Evolutionary conservation across 352 stramenopile genomes (phyloP).

Genomic region (Pythium monospermum): DNA sequence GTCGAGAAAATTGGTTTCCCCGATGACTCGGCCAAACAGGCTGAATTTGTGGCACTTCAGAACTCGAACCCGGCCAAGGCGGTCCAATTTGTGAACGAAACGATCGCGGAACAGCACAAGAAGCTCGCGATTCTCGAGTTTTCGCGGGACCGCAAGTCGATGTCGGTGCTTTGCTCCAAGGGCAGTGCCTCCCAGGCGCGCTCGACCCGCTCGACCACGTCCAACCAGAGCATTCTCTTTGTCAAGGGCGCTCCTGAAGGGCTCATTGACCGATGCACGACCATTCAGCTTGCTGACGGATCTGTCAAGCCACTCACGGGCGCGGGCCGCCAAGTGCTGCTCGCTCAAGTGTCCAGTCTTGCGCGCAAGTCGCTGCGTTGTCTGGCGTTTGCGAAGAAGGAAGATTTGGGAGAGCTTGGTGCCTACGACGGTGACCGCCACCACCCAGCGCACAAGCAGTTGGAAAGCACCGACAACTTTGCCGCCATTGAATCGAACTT

Average conservation of each 20-base stretch:
- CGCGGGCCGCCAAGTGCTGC: conserved; percentile 80
- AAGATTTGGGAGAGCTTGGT: conserved; percentile 80
- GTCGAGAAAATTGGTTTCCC: conserved; percentile 93
- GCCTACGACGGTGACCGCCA: conserved; percentile 82
- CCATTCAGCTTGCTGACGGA: conserved; percentile 91
- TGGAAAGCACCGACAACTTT: conserved; percentile 87
- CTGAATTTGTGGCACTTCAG: conserved; percentile 51
- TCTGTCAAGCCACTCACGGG: conserved; percentile 90
- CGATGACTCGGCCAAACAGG: conserved; percentile 54
- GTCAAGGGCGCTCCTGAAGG: conserved; percentile 98
- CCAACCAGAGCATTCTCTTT: conserved; percentile 91
- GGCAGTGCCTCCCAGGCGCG: conserved; percentile 24
- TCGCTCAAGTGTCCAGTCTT: conserved; percentile 89
- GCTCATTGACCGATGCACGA: conserved; percentile 94
- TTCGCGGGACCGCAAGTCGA: conserved; percentile 96
- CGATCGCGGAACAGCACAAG: conserved; percentile 76
- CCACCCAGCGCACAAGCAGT: conserved; percentile 76
- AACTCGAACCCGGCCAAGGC: conserved; percentile 59
- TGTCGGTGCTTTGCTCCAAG: conserved; percentile 93
- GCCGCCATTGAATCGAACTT: conserved; percentile 94
- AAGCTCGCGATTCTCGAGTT: conserved; percentile 96
- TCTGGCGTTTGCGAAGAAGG: conserved; percentile 95
- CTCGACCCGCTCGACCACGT: conserved; percentile 53
- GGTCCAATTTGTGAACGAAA: conserved; percentile 82
- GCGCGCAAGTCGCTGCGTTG: conserved; percentile 93